A percentile compares a stretch with the other conserved stretches of the same genome.
Evolutionary conservation across 1,284 basidiomycete genomes (phyloP).

Genomic region (Microbotryum silenes-acaulis): DNA sequence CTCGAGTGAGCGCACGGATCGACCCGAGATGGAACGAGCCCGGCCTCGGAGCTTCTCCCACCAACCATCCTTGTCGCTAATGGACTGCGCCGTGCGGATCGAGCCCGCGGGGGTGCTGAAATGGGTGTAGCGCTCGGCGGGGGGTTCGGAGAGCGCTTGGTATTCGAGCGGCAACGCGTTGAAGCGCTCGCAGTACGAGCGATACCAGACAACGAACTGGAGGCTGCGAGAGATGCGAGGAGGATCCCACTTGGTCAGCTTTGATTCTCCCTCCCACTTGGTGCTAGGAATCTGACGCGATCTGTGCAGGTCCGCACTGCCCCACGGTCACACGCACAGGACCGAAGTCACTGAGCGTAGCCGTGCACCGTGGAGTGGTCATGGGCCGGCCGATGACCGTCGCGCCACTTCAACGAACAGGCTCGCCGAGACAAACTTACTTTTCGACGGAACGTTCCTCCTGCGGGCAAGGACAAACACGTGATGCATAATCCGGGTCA

Average conservation of each 20-base stretch:
- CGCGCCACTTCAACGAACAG: not conserved
- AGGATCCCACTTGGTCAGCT: not conserved
- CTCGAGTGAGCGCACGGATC: slow-evolving; percentile 1
- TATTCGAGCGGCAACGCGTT: slow-evolving; percentile 11
- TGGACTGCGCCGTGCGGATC: slow-evolving; percentile 6
- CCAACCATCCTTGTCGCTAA: slow-evolving; percentile 12
- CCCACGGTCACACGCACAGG: not conserved
- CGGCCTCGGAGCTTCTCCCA: slow-evolving; percentile 1
- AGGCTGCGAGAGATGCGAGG: not conserved
- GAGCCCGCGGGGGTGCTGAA: slow-evolving; percentile 14
- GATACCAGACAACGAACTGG: slow-evolving; percentile 15
- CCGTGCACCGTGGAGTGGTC: too few relatives aligned
- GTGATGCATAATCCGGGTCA: not conserved
- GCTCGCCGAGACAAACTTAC: not conserved
- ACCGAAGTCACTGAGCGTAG: not conserved
- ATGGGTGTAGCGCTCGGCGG: slow-evolving; percentile 4
- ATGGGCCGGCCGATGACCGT: not conserved
- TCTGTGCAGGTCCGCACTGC: not conserved
- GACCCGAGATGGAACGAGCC: not conserved
- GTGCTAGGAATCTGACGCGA: not conserved
- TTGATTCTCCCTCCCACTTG: not conserved
- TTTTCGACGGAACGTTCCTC: slow-evolving; percentile 19
- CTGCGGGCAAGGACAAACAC: not conserved
- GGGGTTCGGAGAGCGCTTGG: slow-evolving; percentile 11
- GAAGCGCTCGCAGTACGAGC: slow-evolving; percentile 10